These are phyloP conservation scores for Schizophyllum amplum DNA, from an alignment of 1,284 basidiomycete species.

Conservation along the genomic window DNA sequence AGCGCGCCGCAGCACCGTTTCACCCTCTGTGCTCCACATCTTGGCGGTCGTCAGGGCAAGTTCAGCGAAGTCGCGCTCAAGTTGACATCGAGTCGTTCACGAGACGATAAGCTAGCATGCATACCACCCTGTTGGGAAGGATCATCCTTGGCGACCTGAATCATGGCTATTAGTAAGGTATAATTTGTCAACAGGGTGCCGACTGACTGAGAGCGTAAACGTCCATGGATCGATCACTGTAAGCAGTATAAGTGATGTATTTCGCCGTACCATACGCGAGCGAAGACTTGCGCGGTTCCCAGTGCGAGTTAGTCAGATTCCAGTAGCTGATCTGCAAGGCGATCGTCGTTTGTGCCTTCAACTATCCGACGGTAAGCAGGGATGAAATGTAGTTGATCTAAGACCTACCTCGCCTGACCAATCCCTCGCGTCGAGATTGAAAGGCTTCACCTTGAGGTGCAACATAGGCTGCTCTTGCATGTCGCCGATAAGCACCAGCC, in stretches of 20 bases:
- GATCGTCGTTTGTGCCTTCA: constrained; percentile 76
- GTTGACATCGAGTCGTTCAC: constrained; percentile 87
- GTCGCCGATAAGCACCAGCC: constrained; percentile 92
- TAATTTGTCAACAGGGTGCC: not conserved
- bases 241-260: constrained; percentile 7
- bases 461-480: constrained; percentile 92
- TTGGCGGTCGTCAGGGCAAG: constrained; percentile 71
- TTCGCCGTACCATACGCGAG: constrained; percentile 1
- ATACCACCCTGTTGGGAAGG: constrained; percentile 39
- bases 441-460: constrained; percentile 82
- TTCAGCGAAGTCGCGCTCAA: constrained; percentile 91
- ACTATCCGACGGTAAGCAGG: constrained; percentile 32
- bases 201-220: constrained; percentile 67
- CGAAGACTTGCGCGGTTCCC: constrained; percentile 78
- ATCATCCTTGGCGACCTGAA: constrained; percentile 46
- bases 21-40: constrained; percentile 70
- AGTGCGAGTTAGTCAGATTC: constrained; percentile 97
- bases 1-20: constrained; percentile 61
- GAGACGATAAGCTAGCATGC: constrained; percentile 62
- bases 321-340: constrained; percentile 88
- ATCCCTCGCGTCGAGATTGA: constrained; percentile 79
- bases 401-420: constrained; percentile 84
- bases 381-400: constrained; percentile 4
- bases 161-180: too few species aligned
- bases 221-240: constrained; percentile 95